Evolutionary conservation across 2,329 filamentous ascomycete genomes (phyloP).

Genomic region (Beauveria sp.): DNA sequence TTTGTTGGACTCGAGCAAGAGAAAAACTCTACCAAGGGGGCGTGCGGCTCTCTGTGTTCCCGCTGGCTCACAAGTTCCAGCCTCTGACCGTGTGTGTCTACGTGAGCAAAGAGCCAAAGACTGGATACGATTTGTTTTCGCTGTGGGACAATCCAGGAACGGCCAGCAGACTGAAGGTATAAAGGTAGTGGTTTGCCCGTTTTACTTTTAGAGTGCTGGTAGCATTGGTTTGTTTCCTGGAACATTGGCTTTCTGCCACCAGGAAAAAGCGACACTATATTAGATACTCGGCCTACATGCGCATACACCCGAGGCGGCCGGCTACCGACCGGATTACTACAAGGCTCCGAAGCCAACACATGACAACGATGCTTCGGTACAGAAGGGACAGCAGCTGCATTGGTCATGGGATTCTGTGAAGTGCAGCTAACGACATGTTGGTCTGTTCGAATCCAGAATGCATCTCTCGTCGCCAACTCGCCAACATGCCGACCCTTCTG

Average conservation of each 20-base stretch:
- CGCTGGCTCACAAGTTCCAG: background rate
- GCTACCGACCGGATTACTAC: conserved; percentile 7
- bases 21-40: conserved; percentile 2
- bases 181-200: conserved; percentile 9
- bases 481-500: background rate
- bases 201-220: background rate
- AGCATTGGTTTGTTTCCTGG: background rate
- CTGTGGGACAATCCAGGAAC: conserved; percentile 9
- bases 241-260: background rate
- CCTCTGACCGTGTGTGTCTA: background rate
- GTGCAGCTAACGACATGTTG: background rate
- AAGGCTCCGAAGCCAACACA: conserved; percentile 2
- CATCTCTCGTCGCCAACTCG: background rate
- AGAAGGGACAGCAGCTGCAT: background rate
- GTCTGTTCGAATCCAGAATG: background rate
- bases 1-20: background rate
- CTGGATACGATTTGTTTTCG: conserved; percentile 10
- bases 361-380: background rate
- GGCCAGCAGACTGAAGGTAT: conserved; percentile 8
- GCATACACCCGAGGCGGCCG: conserved; percentile 6
- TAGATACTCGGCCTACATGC: background rate
- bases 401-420: background rate
- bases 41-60: background rate
- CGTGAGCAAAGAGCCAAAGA: conserved; percentile 6
- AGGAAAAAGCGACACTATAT: background rate